phyloP scores from a whole-genome alignment of 176 grass and related monocot genomes.

The Rhynchospora tenuis region DNA sequence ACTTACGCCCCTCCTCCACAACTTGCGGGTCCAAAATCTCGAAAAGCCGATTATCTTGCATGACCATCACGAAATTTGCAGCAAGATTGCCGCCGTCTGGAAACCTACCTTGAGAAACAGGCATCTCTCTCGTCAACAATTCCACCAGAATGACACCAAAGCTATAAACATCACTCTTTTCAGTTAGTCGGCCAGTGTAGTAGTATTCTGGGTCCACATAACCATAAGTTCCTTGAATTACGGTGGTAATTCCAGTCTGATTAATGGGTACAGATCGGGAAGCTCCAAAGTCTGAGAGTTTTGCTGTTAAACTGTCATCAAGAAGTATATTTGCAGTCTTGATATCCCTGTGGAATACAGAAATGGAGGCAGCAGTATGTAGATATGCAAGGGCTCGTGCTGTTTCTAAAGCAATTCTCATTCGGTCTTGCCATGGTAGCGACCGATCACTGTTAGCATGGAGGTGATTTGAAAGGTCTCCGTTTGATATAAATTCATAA shows the following conservation, averaged over 20 bases:
- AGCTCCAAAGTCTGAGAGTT: conserved; percentile 59
- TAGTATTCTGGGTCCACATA: conserved; percentile 57
- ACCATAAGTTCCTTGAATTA: conserved; percentile 38
- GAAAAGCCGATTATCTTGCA: conserved; percentile 5
- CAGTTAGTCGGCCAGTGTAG: conserved; percentile 30
- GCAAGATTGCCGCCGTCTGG: conserved; percentile 22
- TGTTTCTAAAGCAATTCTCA: conserved; percentile 44
- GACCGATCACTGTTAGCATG: background rate
- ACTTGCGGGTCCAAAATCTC: conserved; percentile 19
- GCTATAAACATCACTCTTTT: conserved; percentile 52
- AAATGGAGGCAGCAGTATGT: conserved; percentile 28
- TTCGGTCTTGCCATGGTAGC: conserved; percentile 34
- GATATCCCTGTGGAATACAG: conserved; percentile 47
- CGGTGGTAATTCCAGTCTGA: conserved; percentile 30
- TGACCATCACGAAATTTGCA: conserved; percentile 8
- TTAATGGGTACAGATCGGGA: conserved; percentile 37
- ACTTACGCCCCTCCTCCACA: background rate
- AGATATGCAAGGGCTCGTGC: conserved; percentile 41
- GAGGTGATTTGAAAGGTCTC: conserved; percentile 40
- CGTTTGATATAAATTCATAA: conserved; percentile 62
- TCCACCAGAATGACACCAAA: conserved; percentile 51
- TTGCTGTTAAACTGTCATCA: conserved; percentile 38
- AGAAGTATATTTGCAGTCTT: conserved; percentile 52
- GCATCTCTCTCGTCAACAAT: conserved; percentile 38
- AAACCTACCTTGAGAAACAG: background rate